A percentile compares a stretch with the other conserved stretches of the same genome.
phyloP scores from a whole-genome alignment of 176 grass and related monocot genomes.

The Zizania latifolia region DNA sequence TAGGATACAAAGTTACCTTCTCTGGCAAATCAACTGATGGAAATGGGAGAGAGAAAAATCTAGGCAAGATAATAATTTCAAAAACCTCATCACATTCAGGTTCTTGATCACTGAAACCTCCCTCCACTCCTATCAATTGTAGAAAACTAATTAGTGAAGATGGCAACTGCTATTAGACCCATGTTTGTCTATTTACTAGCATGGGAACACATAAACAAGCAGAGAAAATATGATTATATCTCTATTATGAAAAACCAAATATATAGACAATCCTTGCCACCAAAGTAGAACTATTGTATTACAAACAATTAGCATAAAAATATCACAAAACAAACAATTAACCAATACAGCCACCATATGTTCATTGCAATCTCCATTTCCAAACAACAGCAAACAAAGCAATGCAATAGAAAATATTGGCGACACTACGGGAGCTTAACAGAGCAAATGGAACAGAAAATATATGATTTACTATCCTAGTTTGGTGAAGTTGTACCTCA shows the following conservation, averaged over 20 bases:
- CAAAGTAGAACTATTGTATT: too few relatives aligned
- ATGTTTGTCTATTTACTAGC: neutral
- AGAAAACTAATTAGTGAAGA: neutral
- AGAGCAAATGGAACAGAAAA: too few relatives aligned
- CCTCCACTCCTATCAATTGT: slow-evolving; percentile 66
- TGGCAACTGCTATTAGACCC: neutral
- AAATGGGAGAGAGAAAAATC: slow-evolving; percentile 73
- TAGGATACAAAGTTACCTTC: too few relatives aligned
- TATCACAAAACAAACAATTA: neutral
- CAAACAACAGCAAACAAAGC: neutral
- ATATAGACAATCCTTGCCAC: too few relatives aligned
- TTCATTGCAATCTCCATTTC: too few relatives aligned
- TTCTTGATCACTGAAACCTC: slow-evolving; percentile 84
- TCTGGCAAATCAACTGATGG: slow-evolving; percentile 90
- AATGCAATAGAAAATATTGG: neutral
- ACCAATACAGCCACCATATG: neutral
- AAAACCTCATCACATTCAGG: too few relatives aligned
- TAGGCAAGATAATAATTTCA: slow-evolving; percentile 76
- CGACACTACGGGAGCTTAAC: neutral
- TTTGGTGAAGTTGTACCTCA: neutral
- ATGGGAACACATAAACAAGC: neutral
- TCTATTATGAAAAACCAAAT: neutral
- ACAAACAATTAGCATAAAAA: neutral
- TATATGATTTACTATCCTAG: neutral
- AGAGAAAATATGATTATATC: neutral